Percentiles rank a stretch among this genome's conserved stretches.
Evolutionary conservation across 371 early-diverging fungal species (phyloP).

Genomic region (Fennellomyces sp.): DNA sequence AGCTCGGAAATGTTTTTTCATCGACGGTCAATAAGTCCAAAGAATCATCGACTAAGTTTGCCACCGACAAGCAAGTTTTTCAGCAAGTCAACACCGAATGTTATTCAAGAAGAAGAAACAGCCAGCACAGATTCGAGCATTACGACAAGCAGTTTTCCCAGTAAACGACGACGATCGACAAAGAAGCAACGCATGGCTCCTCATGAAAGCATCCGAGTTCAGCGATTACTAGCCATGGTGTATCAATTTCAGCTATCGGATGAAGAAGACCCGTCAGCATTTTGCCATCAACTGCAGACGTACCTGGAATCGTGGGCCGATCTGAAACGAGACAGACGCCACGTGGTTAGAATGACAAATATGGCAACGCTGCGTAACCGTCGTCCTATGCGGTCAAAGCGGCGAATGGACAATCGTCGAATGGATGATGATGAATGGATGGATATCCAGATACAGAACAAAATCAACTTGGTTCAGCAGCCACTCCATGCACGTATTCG

Average conservation of each 20-base stretch:
- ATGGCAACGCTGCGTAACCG: neutral
- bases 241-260: neutral
- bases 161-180: no score
- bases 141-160: no score
- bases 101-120: constrained; percentile 1
- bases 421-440: neutral
- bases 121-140: neutral
- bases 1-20: neutral
- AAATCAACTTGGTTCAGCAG: neutral
- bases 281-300: neutral
- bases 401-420: neutral
- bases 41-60: neutral
- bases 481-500: neutral
- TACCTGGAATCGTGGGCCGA: constrained; percentile 2
- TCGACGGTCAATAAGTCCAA: neutral
- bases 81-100: neutral
- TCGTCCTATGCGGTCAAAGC: neutral
- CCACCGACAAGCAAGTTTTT: neutral
- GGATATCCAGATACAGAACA: neutral
- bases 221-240: neutral
- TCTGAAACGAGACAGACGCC: neutral
- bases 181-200: neutral
- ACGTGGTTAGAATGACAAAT: neutral
- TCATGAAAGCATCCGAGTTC: constrained; percentile 1
- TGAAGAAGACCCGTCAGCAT: neutral